Evolutionary conservation across 331 rosid genomes (phyloP), one percentile per base, ranked within the genome.

Genomic region (Malus hybrid): DNA sequence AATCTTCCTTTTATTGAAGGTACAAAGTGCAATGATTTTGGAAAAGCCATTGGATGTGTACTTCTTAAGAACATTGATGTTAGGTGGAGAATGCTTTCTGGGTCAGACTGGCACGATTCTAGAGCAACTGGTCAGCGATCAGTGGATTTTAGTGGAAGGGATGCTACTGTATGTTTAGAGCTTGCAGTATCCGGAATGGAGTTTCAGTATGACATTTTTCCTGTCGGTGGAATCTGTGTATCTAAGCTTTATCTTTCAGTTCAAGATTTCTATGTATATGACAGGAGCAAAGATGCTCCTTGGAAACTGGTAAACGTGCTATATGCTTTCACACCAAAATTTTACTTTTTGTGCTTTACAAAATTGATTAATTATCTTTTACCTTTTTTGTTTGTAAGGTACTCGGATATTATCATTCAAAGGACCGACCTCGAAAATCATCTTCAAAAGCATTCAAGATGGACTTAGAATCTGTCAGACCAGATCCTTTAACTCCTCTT

Each of bases 401-500:
- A 74, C 83, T 94, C 4, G 96, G 97, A 65, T 83, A 92, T 87
- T 92, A 94, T 80, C 75, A 83, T 42, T 90, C 99, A 67, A 94
- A 86, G 87, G 89, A 87, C 74, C 97, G 71, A 80, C 99, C 99
- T 73, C 89, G 92, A 76, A 83, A 90, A 78, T 92, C 97, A 34
- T 86, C 84, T 76, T 89, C 99, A 8, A 92, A 87, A 84, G 97
- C 93, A 86, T 85, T 92, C 78, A 92, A 89, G 85, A 82, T 94
- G 86, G 97, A 92, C 79, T 89, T 94, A 86, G 97, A 94, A 84
- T 90, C 93, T 32, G 94, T 94, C 67, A 92, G 97, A 84, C 99
- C 97, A 65, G 97, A 94, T 88, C 97, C 99, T 78, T 68, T 73
- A 70, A 90, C 89, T 60, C 97, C 99, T 65, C 99, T 94, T 73